These are phyloP conservation scores for Chalara sp. DNA, from an alignment of 2,329 filamentous ascomycete genomes.

Conservation along the genomic window DNA sequence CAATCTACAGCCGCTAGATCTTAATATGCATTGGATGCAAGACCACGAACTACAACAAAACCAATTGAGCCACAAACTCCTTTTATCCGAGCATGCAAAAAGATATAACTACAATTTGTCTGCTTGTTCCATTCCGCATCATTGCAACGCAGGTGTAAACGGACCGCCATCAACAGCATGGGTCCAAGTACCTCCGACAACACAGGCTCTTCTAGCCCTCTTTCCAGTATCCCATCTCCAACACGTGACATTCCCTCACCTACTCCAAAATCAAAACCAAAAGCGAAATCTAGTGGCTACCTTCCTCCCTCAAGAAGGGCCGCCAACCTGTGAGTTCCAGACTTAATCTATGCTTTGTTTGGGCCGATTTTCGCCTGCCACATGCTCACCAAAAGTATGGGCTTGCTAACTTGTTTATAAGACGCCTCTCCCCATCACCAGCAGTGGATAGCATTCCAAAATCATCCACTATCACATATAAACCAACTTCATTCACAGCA, in stretches of 20 bases:
- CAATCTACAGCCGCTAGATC: no score
- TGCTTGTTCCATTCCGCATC: no score
- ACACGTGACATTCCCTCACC: neutral
- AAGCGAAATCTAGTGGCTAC: neutral
- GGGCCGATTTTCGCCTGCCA: no score
- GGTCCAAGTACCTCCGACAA: neutral
- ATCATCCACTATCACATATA: neutral
- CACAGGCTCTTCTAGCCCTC: neutral
- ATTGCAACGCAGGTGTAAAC: no score
- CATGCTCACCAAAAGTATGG: neutral
- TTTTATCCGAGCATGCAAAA: no score
- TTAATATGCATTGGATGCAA: no score
- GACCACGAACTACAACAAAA: no score
- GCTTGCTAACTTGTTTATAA: neutral
- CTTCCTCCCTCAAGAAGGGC: neutral
- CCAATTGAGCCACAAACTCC: no score
- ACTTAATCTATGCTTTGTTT: neutral
- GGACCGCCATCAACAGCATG: no score
- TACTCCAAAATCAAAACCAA: neutral
- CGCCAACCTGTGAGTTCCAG: neutral
- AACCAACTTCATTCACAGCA: neutral
- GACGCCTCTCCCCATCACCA: neutral
- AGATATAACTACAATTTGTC: no score
- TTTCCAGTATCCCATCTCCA: neutral
- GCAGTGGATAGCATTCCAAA: neutral